Conservation (phyloP, 306 rosid genomes). For the Inga leiocalycina region DNA sequence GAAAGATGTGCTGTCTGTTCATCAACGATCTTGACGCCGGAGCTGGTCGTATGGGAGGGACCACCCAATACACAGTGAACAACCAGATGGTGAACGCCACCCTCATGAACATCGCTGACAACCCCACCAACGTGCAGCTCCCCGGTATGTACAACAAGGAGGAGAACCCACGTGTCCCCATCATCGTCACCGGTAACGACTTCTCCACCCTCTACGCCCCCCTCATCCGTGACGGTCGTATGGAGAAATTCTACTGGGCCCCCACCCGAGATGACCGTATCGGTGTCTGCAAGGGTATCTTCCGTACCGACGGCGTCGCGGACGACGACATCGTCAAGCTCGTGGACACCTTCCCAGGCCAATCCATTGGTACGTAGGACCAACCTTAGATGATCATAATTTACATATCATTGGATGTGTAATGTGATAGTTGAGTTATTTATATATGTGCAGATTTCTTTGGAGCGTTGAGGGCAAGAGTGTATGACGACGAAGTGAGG, state of each 20-base stretch:
- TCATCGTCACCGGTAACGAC: constrained; percentile 95
- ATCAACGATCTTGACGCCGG: constrained; percentile 99
- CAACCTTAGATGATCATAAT: no score
- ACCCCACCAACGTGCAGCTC: constrained; percentile 92
- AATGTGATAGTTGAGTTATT: no score
- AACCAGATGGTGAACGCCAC: constrained; percentile 99
- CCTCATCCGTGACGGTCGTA: constrained; percentile 98
- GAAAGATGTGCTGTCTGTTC: constrained; percentile 88
- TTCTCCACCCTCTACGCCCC: constrained; percentile 97
- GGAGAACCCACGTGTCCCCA: constrained; percentile 91
- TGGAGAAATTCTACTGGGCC: constrained; percentile 99
- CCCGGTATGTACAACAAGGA: constrained; percentile 99
- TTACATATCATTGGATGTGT: no score
- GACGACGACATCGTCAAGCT: constrained; percentile 56
- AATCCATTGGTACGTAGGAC: constrained; percentile 69
- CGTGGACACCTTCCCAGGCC: constrained; percentile 97
- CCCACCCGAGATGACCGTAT: constrained; percentile 87
- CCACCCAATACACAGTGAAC: constrained; percentile 98
- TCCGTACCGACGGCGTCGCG: constrained; percentile 63
- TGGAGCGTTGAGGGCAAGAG: constrained; percentile 76
- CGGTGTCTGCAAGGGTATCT: constrained; percentile 91
- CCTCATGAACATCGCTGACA: constrained; percentile 98
- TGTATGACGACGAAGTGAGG: constrained; percentile 79
- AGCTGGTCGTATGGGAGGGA: constrained; percentile 94
- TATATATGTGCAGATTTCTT: constrained; percentile 57